Evolutionary conservation across 176 grass and related monocot genomes (phyloP), one percentile per base, ranked within the genome.

Genomic region (Echinochloa phyllopogon): DNA sequence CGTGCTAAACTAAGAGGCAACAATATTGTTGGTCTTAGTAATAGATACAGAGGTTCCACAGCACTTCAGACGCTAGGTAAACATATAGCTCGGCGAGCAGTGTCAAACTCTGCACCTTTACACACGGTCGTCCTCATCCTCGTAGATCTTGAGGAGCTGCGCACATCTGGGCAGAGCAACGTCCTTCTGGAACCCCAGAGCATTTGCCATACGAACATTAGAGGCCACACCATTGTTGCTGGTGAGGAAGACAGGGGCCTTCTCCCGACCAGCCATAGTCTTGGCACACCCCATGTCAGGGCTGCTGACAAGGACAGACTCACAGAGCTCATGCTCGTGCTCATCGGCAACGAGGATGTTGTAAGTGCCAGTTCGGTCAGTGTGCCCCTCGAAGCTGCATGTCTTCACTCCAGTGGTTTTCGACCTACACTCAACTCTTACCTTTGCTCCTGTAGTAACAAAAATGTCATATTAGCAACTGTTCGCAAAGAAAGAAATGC

Each of bases 241-340:
- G 27, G 86, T 95, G 69, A 98, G 90, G 96, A 92, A 98, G 53
- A 95, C 96, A 0, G 84, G 91, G 20, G 96, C 89, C n/a, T 76
- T 93, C 77, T 95, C 96, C 27, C 96, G 91, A 15, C 96, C 93
- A 27, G 74, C 84, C 69, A 98, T 79, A 4, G 62, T 1, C 78
- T 82, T 85, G 45, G 90, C 85, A 82, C 93, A 95, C 5, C 56
- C 69, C 21, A 33, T 85, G 52, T 92, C 91, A 1, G 93, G 80
- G 87, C 96, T 98, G 91, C 93, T 95, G n/a, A 98, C 55, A 21
- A 98, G 91, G 74, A 94, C 79, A 0, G 96, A 90, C 78, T 98
- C 96, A 1, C 93, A 98, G 25, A 88, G 82, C 87, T 98, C 96
- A 9, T 94, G 86, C 68, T 95, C 96, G 0, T 95, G 93, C 27